Evolutionary conservation across 2,329 filamentous ascomycete species (phyloP).

Genomic region (Periconia macrospinosa): DNA sequence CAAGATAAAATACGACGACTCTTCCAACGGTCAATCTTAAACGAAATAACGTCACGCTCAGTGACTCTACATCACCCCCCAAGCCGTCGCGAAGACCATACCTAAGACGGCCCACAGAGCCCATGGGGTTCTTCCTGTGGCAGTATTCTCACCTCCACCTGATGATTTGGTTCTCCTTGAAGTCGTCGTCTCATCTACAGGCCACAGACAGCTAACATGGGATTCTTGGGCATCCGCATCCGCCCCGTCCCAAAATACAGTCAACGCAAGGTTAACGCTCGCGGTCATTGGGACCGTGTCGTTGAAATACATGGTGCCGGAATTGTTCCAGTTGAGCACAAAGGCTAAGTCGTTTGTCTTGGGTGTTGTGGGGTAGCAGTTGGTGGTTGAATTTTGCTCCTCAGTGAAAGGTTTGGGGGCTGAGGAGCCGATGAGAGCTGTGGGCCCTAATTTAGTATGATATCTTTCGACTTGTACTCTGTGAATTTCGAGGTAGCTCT

Average conservation of each 20-base stretch:
- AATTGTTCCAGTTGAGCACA: constrained; percentile 1
- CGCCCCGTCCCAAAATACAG: not conserved
- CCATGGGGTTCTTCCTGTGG: too few relatives aligned
- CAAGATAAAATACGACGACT: too few relatives aligned
- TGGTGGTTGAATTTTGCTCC: not conserved
- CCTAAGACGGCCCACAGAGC: too few relatives aligned
- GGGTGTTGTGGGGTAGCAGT: not conserved
- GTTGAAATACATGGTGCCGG: not conserved
- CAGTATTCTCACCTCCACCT: too few relatives aligned
- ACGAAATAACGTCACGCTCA: too few relatives aligned
- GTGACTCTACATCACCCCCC: too few relatives aligned
- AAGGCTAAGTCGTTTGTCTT: not conserved
- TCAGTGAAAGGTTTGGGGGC: not conserved
- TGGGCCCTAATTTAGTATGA: not conserved
- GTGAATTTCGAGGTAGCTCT: not conserved
- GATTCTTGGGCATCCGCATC: not conserved
- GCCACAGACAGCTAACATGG: not conserved
- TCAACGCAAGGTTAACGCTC: constrained; percentile 1
- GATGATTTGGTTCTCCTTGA: too few relatives aligned
- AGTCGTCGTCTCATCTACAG: not conserved
- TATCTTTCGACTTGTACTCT: not conserved
- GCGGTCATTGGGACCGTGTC: not conserved
- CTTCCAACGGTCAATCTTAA: too few relatives aligned
- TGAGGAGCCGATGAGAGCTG: not conserved
- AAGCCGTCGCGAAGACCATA: too few relatives aligned